phyloP scores from a whole-genome alignment of 2,329 filamentous ascomycete genomes.

The Ceratocystiopsis minuta region DNA sequence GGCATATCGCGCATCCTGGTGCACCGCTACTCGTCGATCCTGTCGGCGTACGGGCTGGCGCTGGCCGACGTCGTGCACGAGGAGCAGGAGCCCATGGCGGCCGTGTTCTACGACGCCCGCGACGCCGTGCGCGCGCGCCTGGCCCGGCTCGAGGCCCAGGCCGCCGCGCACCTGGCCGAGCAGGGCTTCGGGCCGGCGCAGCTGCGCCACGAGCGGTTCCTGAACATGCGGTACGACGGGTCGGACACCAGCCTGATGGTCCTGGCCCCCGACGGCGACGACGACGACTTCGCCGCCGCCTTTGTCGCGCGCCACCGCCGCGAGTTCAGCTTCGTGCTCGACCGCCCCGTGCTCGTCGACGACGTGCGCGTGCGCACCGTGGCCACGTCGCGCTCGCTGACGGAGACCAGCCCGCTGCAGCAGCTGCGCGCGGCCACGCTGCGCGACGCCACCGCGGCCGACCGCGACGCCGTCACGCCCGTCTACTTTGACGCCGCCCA shows the following conservation, averaged over 20 bases:
- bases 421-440: constrained; percentile 42
- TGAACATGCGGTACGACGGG: constrained; percentile 82
- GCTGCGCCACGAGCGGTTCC: constrained; percentile 29
- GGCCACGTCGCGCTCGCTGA: constrained; percentile 37
- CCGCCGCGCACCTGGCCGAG: constrained; percentile 43
- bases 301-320: constrained; percentile 78
- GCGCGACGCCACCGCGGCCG: constrained; percentile 18
- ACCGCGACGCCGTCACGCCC: constrained; percentile 24
- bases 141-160: constrained; percentile 20
- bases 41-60: constrained; percentile 73
- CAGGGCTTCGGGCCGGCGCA: constrained; percentile 49
- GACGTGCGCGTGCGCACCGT: constrained; percentile 79
- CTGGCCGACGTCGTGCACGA: constrained; percentile 85
- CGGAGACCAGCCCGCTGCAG: constrained; percentile 58
- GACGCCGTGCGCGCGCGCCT: background rate
- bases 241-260: constrained; percentile 87
- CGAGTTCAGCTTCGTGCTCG: constrained; percentile 81
- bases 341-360: constrained; percentile 75
- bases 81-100: constrained; percentile 56
- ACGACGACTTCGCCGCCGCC: constrained; percentile 67
- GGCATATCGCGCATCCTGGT: constrained; percentile 72
- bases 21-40: constrained; percentile 69
- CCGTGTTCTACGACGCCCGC: constrained; percentile 36
- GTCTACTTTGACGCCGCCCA: constrained; percentile 61
- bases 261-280: constrained; percentile 22